Conservation (phyloP, 2,329 filamentous ascomycete genomes). For the Cercospora sp. region DNA sequence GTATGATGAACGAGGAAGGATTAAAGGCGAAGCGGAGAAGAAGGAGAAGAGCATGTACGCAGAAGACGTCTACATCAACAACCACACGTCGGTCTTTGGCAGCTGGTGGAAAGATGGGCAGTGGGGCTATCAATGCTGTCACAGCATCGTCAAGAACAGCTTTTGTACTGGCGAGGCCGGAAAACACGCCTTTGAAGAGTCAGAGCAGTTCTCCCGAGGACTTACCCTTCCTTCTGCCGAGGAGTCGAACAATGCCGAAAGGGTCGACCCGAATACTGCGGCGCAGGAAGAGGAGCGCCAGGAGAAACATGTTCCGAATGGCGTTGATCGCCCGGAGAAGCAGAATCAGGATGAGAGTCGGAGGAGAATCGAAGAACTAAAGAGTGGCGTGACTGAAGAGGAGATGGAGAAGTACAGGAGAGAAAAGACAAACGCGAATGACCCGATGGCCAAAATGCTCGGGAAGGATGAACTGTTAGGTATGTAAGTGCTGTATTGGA, state of each 20-base stretch:
- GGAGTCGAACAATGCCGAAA: slow-evolving; percentile 29
- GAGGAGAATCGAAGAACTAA: slow-evolving; percentile 75
- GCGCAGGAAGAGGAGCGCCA: slow-evolving; percentile 45
- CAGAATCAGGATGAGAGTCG: slow-evolving; percentile 56
- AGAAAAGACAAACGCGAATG: slow-evolving; percentile 70
- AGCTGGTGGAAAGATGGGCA: slow-evolving; percentile 96
- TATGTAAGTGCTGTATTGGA: background rate
- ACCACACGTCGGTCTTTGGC: slow-evolving; percentile 90
- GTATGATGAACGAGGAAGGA: slow-evolving; percentile 84
- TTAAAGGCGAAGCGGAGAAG: slow-evolving; percentile 81
- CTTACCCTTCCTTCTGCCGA: slow-evolving; percentile 42
- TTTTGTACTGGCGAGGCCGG: slow-evolving; percentile 95
- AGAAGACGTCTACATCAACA: slow-evolving; percentile 84
- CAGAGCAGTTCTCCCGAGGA: slow-evolving; percentile 60
- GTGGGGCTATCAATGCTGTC: slow-evolving; percentile 96
- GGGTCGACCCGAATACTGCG: slow-evolving; percentile 44
- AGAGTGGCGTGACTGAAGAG: slow-evolving; percentile 73
- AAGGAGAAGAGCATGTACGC: slow-evolving; percentile 85
- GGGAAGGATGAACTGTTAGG: slow-evolving; percentile 68
- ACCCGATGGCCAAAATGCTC: slow-evolving; percentile 83
- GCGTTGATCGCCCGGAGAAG: slow-evolving; percentile 44
- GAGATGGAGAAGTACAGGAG: slow-evolving; percentile 84
- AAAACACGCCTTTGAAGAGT: slow-evolving; percentile 74
- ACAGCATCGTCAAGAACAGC: slow-evolving; percentile 90
- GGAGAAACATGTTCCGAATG: slow-evolving; percentile 48